Base-by-base conservation (phyloP, 2,329 filamentous ascomycete species). In the Chaetothyriales sp. region DNA sequence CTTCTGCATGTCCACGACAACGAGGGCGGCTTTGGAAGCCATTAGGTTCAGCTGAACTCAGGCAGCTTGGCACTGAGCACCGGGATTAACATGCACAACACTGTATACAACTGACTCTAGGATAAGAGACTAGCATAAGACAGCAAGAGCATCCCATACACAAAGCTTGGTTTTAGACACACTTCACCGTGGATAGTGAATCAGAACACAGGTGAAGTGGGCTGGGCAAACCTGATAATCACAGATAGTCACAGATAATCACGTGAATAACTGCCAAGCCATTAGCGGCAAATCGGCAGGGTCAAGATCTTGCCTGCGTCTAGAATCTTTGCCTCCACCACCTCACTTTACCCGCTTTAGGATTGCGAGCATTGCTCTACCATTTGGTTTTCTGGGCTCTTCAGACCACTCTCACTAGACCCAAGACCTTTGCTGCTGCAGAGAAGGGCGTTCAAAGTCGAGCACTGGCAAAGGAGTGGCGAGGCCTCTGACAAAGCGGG, bases 1-100 rank as follows among this genome's bases (percentile, higher is more conserved):
- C 67, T 95, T 85, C 69, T 97, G 92, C 64, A 94, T 76, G 68
- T 95, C 89, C 50, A 95, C 83, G 9, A 95, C 77, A 47, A 95
- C 68, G 40, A 84, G 67, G n/a, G 80, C 80, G 45, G 80, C 75
- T 43, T 65, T 68, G 62, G 73, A 75, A 28, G 56, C 44, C 57
- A 59, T 59, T 43, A 5, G 33, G 33, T 40, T 15, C 29, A 33
- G 8, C n/a, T n/a, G n/a, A n/a, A 33, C 2, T 13, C 29, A 9
- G 29, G 29, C 10, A 9, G 29, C 29, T 2, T 13, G 4, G 29
- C 10, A 33, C 29, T 33, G 29, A 4, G 29, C 10, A 5, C 8
- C 7, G 10, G 29, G 29, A 9, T 9, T 2, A 33, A 9, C 10
- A 33, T 9, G 3, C 22, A 25, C 29, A 33, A 13, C 29, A 33